A percentile compares a stretch with the other conserved stretches of the same genome.
phyloP scores from a whole-genome alignment of 2,329 filamentous ascomycete genomes.

The Monosporascus sp. region DNA sequence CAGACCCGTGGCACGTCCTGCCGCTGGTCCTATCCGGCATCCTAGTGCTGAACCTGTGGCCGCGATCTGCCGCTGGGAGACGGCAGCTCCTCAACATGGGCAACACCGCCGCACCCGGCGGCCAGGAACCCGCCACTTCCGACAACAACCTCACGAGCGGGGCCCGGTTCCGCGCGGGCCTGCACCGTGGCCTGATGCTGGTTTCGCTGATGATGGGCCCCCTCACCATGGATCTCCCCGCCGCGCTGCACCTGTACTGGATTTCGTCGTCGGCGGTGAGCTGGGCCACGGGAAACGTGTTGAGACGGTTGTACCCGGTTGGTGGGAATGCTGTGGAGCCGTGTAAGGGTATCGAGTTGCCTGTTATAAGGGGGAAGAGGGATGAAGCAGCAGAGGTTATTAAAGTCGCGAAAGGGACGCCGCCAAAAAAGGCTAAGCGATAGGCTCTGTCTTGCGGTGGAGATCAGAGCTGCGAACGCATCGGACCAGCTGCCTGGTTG shows the following conservation, averaged over 20 bases:
- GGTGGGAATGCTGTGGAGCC: constrained; percentile 5
- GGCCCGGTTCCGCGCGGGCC: not conserved
- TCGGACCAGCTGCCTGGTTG: no score
- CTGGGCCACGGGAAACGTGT: constrained; percentile 9
- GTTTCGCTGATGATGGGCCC: constrained; percentile 28
- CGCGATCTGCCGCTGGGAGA: constrained; percentile 17
- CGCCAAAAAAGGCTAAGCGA: not conserved
- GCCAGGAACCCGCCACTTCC: constrained; percentile 9
- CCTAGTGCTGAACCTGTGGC: constrained; percentile 29
- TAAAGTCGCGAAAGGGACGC: not conserved
- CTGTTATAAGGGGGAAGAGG: constrained; percentile 11
- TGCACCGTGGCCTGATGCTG: constrained; percentile 26
- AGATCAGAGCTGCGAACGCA: no score
- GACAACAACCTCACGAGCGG: not conserved
- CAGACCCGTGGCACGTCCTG: constrained; percentile 46
- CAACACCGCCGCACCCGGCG: not conserved
- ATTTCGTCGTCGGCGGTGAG: constrained; percentile 27
- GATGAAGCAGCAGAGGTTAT: no score
- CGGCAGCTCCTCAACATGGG: constrained; percentile 13
- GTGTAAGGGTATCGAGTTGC: constrained; percentile 14
- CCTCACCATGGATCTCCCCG: constrained; percentile 32
- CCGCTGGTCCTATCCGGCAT: constrained; percentile 35
- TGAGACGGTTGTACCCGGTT: constrained; percentile 21
- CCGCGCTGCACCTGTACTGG: constrained; percentile 40
- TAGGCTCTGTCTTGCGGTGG: not conserved